phyloP scores from a whole-genome alignment of 805 yeast genomes.

The Wickerhamomyces mucosus region DNA sequence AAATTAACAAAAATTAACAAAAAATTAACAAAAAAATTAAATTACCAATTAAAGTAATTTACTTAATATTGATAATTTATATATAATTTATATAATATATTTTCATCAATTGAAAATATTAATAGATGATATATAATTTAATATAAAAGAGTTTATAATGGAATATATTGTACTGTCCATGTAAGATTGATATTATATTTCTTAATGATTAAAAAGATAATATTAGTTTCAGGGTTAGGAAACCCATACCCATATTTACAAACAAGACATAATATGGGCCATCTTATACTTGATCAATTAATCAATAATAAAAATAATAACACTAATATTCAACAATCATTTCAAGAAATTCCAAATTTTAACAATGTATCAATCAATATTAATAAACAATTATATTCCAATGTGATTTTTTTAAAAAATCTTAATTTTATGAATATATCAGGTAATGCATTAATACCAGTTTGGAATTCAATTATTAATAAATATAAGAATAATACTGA shows the following conservation, averaged over 20 bases:
- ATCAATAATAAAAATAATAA: slow-evolving; percentile 30
- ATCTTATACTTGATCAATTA: slow-evolving; percentile 14
- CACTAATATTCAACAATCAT: slow-evolving; percentile 10
- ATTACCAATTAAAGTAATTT: too few relatives aligned
- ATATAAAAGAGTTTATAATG: too few relatives aligned
- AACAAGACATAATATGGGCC: slow-evolving; percentile 79
- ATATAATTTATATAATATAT: too few relatives aligned
- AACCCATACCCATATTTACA: slow-evolving; percentile 53
- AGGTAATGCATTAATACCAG: slow-evolving; percentile 45
- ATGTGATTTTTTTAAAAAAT: slow-evolving; percentile 40
- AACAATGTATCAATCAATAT: slow-evolving; percentile 12
- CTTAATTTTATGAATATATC: slow-evolving; percentile 60
- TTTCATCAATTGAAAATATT: too few relatives aligned
- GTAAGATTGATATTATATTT: too few relatives aligned
- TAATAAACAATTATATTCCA: slow-evolving; percentile 11
- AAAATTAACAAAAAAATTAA: too few relatives aligned
- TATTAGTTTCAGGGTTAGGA: slow-evolving; percentile 50
- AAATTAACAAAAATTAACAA: too few relatives aligned
- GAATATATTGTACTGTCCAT: too few relatives aligned
- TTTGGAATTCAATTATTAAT: slow-evolving; percentile 32
- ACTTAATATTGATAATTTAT: too few relatives aligned
- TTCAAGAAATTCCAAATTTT: slow-evolving; percentile 2
- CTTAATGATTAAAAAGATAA: slow-evolving; percentile 2
- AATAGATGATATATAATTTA: too few relatives aligned
- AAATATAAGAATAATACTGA: slow-evolving; percentile 17